Conservation (phyloP, 23 red algal species). For the Gracilaria caudata region DNA sequence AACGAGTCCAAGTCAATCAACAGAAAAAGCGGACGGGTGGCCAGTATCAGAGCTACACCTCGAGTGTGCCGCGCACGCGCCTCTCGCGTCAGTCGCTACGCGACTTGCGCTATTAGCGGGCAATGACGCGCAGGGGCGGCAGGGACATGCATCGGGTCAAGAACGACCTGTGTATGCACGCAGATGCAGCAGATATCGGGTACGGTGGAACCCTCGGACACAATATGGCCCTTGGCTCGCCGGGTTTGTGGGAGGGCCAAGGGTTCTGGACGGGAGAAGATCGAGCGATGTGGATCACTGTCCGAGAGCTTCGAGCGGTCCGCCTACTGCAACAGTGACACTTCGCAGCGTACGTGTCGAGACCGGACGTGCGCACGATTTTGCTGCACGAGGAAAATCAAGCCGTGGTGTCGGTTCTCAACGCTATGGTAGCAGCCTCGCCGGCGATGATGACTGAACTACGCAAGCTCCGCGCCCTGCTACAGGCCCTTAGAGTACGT, state of each 20-base stretch:
- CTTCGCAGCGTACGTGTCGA: conserved; percentile 12
- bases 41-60: neutral
- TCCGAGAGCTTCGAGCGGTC: conserved; percentile 27
- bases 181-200: conserved; percentile 20
- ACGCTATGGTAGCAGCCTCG: conserved; percentile 41
- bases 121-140: conserved; percentile 5
- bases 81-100: conserved; percentile 17
- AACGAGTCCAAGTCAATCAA: neutral
- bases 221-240: neutral
- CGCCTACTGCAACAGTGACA: conserved; percentile 26
- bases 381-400: conserved; percentile 56
- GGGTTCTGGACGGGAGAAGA: conserved; percentile 30
- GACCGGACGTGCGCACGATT: neutral
- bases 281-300: neutral
- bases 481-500: neutral
- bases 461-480: conserved; percentile 4
- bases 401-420: conserved; percentile 44
- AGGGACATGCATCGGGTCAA: neutral
- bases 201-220: neutral
- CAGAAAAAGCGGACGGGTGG: too few species aligned
- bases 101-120: conserved; percentile 6
- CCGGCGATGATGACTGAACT: conserved; percentile 26
- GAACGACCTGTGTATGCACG: neutral
- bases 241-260: conserved; percentile 16
- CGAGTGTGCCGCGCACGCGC: neutral